These are phyloP conservation scores for Lichenothelia convexa DNA, from an alignment of 495 filamentous ascomycete genomes.

Conservation along the genomic window DNA sequence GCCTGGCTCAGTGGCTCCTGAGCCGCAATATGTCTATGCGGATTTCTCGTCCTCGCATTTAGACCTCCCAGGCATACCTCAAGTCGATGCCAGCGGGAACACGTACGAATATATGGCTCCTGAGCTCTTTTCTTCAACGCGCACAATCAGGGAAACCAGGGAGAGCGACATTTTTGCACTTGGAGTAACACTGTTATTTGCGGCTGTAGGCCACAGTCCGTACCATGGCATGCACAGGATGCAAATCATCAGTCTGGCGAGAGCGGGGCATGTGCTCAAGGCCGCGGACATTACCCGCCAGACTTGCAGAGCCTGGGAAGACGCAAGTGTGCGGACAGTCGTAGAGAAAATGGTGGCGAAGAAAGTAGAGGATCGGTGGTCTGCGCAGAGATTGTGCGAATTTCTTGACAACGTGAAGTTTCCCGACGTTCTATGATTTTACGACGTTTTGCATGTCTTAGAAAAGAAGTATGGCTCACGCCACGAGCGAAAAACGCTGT, in stretches of 20 bases:
- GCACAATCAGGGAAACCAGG: constrained; percentile 16
- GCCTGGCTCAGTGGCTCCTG: background rate
- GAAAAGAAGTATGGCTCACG: too few species aligned
- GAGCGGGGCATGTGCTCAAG: too few species aligned
- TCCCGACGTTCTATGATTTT: too few species aligned
- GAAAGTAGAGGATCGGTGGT: too few species aligned
- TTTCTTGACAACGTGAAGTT: too few species aligned
- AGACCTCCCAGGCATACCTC: constrained; percentile 10
- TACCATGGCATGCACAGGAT: constrained; percentile 27
- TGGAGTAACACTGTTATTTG: constrained; percentile 35
- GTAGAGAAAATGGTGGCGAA: too few species aligned
- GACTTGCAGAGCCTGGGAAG: too few species aligned
- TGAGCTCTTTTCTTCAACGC: constrained; percentile 25
- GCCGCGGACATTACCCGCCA: too few species aligned
- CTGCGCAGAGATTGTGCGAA: too few species aligned
- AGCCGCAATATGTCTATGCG: constrained; percentile 26
- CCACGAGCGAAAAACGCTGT: too few species aligned
- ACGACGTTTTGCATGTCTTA: too few species aligned
- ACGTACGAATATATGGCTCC: constrained; percentile 43
- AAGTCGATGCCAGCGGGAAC: constrained; percentile 23
- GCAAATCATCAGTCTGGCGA: constrained; percentile 11
- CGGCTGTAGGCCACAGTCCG: constrained; percentile 34
- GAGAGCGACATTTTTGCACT: constrained; percentile 36
- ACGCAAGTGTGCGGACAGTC: too few species aligned
- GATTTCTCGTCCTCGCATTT: constrained; percentile 43